Evolutionary conservation across 2,329 filamentous ascomycete genomes (phyloP).

Genomic region (Phialophora macrospora): DNA sequence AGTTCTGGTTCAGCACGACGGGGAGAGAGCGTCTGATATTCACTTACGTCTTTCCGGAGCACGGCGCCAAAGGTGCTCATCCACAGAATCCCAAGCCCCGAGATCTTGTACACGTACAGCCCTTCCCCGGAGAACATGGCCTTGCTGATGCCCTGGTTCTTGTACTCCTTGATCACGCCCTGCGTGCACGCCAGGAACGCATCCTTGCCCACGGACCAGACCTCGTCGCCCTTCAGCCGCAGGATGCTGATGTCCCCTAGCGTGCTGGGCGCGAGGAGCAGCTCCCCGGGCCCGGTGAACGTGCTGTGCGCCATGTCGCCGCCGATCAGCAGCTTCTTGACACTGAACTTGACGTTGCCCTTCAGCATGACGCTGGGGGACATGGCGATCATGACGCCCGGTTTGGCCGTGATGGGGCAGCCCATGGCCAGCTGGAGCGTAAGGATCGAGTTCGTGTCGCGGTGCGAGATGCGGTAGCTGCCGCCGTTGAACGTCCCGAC

Average conservation of each 20-base stretch:
- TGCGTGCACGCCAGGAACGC: constrained; percentile 84
- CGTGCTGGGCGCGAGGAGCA: constrained; percentile 78
- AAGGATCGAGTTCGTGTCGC: constrained; percentile 86
- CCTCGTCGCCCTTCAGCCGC: constrained; percentile 69
- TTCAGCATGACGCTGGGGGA: constrained; percentile 82
- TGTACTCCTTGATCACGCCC: constrained; percentile 85
- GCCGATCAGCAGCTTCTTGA: constrained; percentile 88
- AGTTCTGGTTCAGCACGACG: not conserved
- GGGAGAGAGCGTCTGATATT: constrained; percentile 1
- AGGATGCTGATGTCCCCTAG: constrained; percentile 87
- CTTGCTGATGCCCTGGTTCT: constrained; percentile 83
- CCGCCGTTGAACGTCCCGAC: constrained; percentile 97
- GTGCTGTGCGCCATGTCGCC: constrained; percentile 78
- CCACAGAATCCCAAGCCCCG: constrained; percentile 81
- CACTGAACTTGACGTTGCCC: constrained; percentile 79
- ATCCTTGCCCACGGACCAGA: constrained; percentile 86
- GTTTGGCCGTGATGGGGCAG: constrained; percentile 79
- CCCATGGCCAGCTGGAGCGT: constrained; percentile 89
- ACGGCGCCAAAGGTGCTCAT: constrained; percentile 93
- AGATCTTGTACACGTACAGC: constrained; percentile 85
- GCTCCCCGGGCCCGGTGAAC: constrained; percentile 87
- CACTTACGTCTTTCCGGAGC: constrained; percentile 86
- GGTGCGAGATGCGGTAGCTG: constrained; percentile 88
- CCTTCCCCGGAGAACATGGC: constrained; percentile 95
- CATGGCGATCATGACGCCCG: constrained; percentile 94